Conservation (phyloP, 495 filamentous ascomycete species). For the Penicillium riverlandense region DNA sequence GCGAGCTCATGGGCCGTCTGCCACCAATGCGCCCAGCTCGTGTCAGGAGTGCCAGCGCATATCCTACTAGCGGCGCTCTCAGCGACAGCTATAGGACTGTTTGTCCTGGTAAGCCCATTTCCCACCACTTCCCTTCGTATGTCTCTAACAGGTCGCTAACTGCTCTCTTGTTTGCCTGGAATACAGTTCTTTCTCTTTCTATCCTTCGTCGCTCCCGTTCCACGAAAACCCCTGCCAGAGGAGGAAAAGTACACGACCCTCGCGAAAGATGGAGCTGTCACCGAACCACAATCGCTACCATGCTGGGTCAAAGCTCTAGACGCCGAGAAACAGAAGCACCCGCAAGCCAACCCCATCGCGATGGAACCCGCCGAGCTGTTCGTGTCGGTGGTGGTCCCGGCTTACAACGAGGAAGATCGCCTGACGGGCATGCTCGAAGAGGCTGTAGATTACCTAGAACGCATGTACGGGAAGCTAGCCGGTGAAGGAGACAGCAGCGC, state of each 20-base stretch:
- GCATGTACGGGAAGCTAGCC: constrained; percentile 54
- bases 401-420: constrained; percentile 87
- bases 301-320: constrained; percentile 74
- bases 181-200: constrained; percentile 62
- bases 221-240: constrained; percentile 63
- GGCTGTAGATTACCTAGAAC: constrained; percentile 77
- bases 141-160: not conserved
- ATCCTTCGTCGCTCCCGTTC: constrained; percentile 69
- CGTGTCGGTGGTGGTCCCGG: constrained; percentile 87
- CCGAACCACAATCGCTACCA: constrained; percentile 55
- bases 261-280: constrained; percentile 53
- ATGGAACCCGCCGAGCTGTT: constrained; percentile 49
- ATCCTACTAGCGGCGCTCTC: constrained; percentile 21
- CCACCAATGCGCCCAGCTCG: constrained; percentile 24
- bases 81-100: constrained; percentile 24
- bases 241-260: constrained; percentile 85
- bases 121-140: not conserved
- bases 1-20: constrained; percentile 25
- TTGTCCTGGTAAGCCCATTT: constrained; percentile 29
- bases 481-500: not conserved
- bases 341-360: constrained; percentile 11
- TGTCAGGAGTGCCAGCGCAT: constrained; percentile 21
- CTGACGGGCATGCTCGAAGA: constrained; percentile 81
- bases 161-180: not conserved
- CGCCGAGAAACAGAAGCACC: constrained; percentile 39